Conservation (phyloP, 78 protist species). For the Speleostelium caveatum region DNA sequence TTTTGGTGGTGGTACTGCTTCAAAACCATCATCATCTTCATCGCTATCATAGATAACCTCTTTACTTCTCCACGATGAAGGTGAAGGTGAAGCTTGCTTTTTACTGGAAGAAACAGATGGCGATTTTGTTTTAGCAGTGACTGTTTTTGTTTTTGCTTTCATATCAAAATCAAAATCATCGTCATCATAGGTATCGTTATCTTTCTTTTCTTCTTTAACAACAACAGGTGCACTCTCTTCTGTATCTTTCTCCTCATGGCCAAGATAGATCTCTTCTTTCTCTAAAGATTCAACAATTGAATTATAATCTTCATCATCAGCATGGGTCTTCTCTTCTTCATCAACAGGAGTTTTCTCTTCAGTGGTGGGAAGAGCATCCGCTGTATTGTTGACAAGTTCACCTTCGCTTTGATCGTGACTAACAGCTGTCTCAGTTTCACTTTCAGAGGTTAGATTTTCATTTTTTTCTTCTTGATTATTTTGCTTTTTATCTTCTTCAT, state of each 20-base stretch:
- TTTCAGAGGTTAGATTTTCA: background rate
- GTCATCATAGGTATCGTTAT: background rate
- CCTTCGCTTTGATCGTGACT: background rate
- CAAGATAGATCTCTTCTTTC: too few species aligned
- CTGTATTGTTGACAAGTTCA: too few species aligned
- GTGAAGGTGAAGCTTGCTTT: background rate
- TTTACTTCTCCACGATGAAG: too few species aligned
- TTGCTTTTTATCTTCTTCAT: slow-evolving; percentile 9
- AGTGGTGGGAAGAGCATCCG: background rate
- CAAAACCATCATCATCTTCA: background rate
- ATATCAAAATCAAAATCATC: background rate
- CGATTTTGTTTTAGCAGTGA: too few species aligned
- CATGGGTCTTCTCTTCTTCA: background rate
- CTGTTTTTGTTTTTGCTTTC: background rate
- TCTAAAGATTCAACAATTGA: background rate
- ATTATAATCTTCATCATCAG: slow-evolving; percentile 7
- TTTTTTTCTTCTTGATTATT: background rate
- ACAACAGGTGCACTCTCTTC: background rate
- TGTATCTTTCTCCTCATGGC: background rate
- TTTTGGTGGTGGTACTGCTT: background rate
- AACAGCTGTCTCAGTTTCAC: background rate
- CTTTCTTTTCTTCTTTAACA: background rate
- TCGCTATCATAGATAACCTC: background rate
- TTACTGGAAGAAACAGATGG: too few species aligned
- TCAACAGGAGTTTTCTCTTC: background rate